Evolutionary conservation across 1,284 basidiomycete genomes (phyloP).

Genomic region (Malassezia restricta): DNA sequence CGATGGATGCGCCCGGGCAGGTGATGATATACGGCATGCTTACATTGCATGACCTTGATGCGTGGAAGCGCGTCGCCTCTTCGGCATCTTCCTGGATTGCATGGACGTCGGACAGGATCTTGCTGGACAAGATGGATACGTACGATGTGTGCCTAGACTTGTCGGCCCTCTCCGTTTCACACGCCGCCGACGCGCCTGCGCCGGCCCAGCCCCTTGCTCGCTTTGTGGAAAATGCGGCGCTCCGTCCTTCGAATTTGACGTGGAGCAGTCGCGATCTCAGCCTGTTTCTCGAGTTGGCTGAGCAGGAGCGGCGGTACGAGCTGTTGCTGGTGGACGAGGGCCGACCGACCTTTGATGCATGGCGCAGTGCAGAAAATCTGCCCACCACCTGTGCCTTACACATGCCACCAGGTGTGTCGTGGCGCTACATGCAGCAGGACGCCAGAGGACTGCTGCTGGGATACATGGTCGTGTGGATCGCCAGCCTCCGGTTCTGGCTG

Average conservation of each 20-base stretch:
- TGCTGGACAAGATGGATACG: conserved; percentile 3
- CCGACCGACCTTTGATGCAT: conserved; percentile 3
- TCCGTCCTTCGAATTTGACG: background rate
- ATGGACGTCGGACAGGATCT: conserved; percentile 11
- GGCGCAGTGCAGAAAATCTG: conserved; percentile 5
- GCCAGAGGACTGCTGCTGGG: conserved; percentile 1
- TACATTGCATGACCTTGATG: conserved; percentile 4
- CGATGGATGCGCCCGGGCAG: background rate
- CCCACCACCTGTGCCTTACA: background rate
- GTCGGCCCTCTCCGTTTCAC: conserved; percentile 1
- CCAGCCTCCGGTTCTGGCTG: conserved; percentile 13
- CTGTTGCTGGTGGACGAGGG: background rate
- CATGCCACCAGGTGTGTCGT: background rate
- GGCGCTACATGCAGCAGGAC: conserved; percentile 11
- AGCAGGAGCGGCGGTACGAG: conserved; percentile 13
- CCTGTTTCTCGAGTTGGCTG: conserved; percentile 9
- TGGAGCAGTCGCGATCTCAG: conserved; percentile 9
- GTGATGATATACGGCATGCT: conserved; percentile 7
- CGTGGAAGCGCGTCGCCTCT: background rate
- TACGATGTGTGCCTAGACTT: conserved; percentile 11
- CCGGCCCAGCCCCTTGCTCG: background rate
- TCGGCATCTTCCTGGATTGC: conserved; percentile 7
- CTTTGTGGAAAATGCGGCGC: background rate
- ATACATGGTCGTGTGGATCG: conserved; percentile 4
- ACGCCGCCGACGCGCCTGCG: background rate